phyloP scores from a whole-genome alignment of 2,329 filamentous ascomycete species.

The Myriosclerotinia curreyana region DNA sequence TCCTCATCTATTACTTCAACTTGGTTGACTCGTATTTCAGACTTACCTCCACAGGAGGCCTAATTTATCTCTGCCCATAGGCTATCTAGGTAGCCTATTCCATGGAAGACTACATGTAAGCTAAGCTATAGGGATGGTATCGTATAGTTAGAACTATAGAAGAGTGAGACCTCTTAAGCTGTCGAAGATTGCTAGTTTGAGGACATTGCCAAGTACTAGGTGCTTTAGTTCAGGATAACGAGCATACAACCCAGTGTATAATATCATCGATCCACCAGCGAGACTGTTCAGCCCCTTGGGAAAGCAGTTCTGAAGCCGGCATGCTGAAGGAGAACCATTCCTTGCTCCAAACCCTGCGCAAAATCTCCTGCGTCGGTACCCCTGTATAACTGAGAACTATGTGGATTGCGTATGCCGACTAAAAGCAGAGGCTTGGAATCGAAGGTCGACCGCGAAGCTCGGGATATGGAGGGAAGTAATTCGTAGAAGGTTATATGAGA shows the following conservation, averaged over 20 bases:
- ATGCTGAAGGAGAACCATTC: not conserved
- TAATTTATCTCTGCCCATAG: not conserved
- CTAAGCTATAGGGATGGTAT: not conserved
- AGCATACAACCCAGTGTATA: not conserved
- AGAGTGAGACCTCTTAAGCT: not conserved
- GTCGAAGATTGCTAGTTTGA: not conserved
- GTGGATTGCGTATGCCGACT: rapidly evolving
- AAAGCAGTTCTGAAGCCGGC: no score
- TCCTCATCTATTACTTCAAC: not conserved
- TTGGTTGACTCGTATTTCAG: not conserved
- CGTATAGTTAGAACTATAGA: not conserved
- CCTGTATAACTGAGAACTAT: not conserved
- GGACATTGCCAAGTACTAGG: not conserved
- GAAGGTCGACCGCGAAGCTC: not conserved
- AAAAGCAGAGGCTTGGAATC: not conserved
- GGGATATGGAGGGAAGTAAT: not conserved
- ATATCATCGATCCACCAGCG: not conserved
- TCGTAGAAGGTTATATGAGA: not conserved
- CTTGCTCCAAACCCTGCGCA: not conserved
- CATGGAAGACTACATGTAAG: not conserved
- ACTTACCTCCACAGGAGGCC: no score
- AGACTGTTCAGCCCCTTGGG: no score
- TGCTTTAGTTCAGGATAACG: not conserved
- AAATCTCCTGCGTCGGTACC: no score
- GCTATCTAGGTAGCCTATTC: not conserved